phyloP scores from a whole-genome alignment of 2,329 filamentous ascomycete genomes.

The Fusarium brevicatenulatum region DNA sequence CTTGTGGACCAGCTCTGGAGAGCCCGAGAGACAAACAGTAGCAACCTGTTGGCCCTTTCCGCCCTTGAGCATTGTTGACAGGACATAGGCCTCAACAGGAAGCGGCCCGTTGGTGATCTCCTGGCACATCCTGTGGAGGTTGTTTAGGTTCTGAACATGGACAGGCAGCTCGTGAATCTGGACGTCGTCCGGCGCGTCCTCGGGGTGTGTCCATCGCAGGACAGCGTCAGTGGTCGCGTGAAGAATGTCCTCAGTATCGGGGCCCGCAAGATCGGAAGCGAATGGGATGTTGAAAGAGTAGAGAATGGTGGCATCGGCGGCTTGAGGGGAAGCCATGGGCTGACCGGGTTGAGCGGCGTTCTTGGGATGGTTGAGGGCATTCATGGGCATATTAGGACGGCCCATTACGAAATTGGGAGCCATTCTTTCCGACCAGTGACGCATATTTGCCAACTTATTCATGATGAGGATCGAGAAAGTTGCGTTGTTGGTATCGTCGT shows the following conservation, averaged over 20 bases:
- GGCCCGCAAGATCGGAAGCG: conserved; percentile 88
- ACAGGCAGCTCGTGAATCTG: conserved; percentile 92
- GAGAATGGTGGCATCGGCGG: conserved; percentile 82
- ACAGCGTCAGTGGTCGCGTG: conserved; percentile 90
- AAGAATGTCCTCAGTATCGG: conserved; percentile 92
- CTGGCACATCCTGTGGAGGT: conserved; percentile 81
- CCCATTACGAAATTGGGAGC: conserved; percentile 74
- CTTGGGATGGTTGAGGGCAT: conserved; percentile 68
- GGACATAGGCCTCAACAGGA: conserved; percentile 84
- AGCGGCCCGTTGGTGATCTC: conserved; percentile 78
- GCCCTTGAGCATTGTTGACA: conserved; percentile 81
- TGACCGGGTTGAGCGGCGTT: conserved; percentile 61
- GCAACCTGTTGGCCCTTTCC: conserved; percentile 75
- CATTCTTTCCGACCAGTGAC: conserved; percentile 77
- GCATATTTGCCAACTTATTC: conserved; percentile 78
- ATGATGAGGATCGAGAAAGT: conserved; percentile 57
- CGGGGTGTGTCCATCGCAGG: conserved; percentile 92
- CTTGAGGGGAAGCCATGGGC: conserved; percentile 73
- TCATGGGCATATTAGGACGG: conserved; percentile 66
- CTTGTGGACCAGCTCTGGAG: conserved; percentile 87
- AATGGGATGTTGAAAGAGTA: conserved; percentile 98
- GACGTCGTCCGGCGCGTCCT: conserved; percentile 84
- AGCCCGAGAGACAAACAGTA: conserved; percentile 90
- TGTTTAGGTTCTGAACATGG: conserved; percentile 85
- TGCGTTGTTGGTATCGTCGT: conserved; percentile 37